Percentiles rank a stretch among this genome's conserved stretches.
Conservation (phyloP, 768 basidiomycete species). For the Scleroderma bovista region DNA sequence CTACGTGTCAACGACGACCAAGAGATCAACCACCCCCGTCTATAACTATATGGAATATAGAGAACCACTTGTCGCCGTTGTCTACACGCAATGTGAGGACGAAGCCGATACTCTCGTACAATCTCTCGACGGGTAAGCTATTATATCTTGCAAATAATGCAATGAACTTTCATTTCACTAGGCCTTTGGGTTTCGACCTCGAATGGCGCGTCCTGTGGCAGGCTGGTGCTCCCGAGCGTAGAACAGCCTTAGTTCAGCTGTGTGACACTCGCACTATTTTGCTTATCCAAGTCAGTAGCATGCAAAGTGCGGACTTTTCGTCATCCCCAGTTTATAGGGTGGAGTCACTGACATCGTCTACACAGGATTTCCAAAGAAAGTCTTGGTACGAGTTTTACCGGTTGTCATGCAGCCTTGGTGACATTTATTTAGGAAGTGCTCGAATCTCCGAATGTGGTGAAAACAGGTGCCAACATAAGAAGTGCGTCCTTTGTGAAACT, state of each 20-base stretch:
- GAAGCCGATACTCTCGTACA: conserved; percentile 38
- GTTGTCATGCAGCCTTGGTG: not conserved
- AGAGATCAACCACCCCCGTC: conserved; percentile 9
- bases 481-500: conserved; percentile 29
- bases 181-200: conserved; percentile 47
- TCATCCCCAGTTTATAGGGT: not conserved
- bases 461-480: conserved; percentile 47
- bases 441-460: conserved; percentile 33
- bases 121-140: conserved; percentile 33
- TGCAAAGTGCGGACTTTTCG: conserved; percentile 34
- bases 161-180: conserved; percentile 9
- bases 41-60: conserved; percentile 36
- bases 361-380: conserved; percentile 40
- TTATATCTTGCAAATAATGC: not conserved
- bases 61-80: conserved; percentile 25
- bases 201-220: conserved; percentile 41
- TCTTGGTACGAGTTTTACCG: conserved; percentile 27
- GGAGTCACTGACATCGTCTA: not conserved
- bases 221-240: conserved; percentile 23
- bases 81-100: conserved; percentile 37
- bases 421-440: conserved; percentile 35
- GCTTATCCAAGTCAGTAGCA: conserved; percentile 43
- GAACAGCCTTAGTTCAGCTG: conserved; percentile 43
- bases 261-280: conserved; percentile 39
- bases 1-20: not conserved